Evolutionary conservation across 305 asterid species (phyloP).

Genomic region (Fraxinus platypoda): DNA sequence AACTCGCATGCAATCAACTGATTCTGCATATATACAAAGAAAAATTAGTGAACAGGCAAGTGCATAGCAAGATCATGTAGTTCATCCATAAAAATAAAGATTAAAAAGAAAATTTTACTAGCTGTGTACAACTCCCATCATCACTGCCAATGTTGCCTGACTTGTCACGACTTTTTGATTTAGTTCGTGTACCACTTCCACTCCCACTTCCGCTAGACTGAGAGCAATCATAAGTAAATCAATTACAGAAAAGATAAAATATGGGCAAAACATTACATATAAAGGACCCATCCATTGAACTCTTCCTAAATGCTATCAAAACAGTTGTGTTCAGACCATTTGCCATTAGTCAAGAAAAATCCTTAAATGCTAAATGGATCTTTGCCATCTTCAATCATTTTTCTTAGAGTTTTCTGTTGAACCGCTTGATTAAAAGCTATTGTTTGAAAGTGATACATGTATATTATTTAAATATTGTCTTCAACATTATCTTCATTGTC

Average conservation of each 20-base stretch:
- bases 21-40: not conserved
- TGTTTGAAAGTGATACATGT: not conserved
- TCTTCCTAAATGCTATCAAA: not conserved
- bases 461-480: not conserved
- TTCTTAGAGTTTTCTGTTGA: not conserved
- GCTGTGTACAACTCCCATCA: not conserved
- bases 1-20: not conserved
- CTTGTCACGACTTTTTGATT: not conserved
- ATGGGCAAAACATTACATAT: not conserved
- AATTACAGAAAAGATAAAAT: not conserved
- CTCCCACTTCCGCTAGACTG: slow-evolving; percentile 1
- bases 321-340: not conserved
- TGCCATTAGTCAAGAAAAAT: slow-evolving; percentile 9
- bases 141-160: not conserved
- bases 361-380: not conserved
- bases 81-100: not conserved
- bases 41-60: not conserved
- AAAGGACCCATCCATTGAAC: slow-evolving; percentile 12
- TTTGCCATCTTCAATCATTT: not conserved
- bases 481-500: not conserved
- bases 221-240: not conserved
- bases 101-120: not conserved
- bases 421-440: not conserved
- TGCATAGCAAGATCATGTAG: not conserved
- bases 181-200: not conserved